These are phyloP conservation scores for Leishmania turanica DNA, from an alignment of 208 protist species.

Conservation along the genomic window DNA sequence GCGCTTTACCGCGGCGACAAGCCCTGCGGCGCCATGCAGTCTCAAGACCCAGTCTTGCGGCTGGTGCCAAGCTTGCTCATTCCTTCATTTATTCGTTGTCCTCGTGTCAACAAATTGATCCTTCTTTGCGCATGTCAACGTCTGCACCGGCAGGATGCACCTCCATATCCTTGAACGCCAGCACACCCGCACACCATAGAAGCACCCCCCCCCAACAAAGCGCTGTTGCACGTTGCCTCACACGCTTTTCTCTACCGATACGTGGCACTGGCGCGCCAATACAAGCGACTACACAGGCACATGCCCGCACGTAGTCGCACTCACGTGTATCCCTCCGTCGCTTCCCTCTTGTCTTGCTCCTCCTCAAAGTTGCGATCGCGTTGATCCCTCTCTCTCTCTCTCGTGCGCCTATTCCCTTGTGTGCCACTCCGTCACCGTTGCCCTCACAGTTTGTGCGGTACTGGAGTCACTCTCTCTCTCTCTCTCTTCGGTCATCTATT, in stretches of 20 bases:
- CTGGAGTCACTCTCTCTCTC: conserved; percentile 4
- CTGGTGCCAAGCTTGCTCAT: not conserved
- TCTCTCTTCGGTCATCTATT: not conserved
- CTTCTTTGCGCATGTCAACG: not conserved
- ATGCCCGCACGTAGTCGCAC: not conserved
- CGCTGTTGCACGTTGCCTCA: not conserved
- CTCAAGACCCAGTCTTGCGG: not conserved
- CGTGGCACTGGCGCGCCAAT: not conserved
- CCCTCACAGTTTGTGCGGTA: not conserved
- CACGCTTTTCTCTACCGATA: not conserved
- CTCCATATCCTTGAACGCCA: not conserved
- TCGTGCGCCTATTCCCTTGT: not conserved
- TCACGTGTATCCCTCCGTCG: not conserved
- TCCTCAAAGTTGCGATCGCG: not conserved
- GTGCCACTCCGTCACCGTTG: too few relatives aligned
- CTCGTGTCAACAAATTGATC: not conserved
- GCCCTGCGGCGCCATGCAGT: not conserved
- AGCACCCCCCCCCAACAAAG: not conserved
- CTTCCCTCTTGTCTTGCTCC: conserved; percentile 10
- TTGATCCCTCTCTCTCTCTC: not conserved
- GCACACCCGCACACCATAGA: not conserved
- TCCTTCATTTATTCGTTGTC: not conserved
- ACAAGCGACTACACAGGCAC: not conserved
- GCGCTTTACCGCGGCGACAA: not conserved
- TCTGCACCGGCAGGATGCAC: not conserved